Conservation (phyloP, 2,329 filamentous ascomycete genomes). For the Aspergillus sp. region DNA sequence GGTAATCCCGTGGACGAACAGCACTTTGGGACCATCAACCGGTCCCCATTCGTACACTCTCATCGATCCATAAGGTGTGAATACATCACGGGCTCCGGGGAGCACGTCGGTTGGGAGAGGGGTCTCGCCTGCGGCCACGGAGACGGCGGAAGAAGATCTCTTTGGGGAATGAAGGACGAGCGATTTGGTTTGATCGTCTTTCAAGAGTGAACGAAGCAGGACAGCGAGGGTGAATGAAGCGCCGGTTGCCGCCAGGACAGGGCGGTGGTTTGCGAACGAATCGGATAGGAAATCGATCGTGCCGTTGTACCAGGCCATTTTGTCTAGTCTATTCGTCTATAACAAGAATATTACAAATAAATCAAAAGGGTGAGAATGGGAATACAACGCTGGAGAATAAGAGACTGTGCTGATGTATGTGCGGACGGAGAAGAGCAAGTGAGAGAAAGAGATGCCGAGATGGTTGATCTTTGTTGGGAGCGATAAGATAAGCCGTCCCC, state of each 20-base stretch:
- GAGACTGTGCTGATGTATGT: neutral
- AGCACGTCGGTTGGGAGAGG: conserved; percentile 70
- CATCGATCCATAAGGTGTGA: conserved; percentile 61
- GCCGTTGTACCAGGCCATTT: conserved; percentile 35
- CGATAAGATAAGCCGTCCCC: neutral
- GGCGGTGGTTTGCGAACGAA: conserved; percentile 27
- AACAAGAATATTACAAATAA: neutral
- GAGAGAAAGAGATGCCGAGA: neutral
- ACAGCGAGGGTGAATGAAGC: conserved; percentile 35
- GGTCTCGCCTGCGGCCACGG: conserved; percentile 38
- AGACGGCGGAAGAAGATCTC: conserved; percentile 25
- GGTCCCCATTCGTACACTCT: conserved; percentile 81
- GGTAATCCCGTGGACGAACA: conserved; percentile 77
- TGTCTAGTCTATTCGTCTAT: conserved; percentile 2
- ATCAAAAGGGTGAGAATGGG: neutral
- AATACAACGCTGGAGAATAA: conserved; percentile 1
- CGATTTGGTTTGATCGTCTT: conserved; percentile 9
- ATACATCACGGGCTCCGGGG: conserved; percentile 61
- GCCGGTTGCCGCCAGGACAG: conserved; percentile 33
- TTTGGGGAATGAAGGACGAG: conserved; percentile 36
- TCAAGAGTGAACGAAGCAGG: conserved; percentile 27
- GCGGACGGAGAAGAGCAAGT: neutral
- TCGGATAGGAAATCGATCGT: conserved; percentile 33
- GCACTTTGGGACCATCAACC: conserved; percentile 64
- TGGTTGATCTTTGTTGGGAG: neutral